phyloP scores from a whole-genome alignment of 148 eudicot genomes.

The Rhododendron molle region DNA sequence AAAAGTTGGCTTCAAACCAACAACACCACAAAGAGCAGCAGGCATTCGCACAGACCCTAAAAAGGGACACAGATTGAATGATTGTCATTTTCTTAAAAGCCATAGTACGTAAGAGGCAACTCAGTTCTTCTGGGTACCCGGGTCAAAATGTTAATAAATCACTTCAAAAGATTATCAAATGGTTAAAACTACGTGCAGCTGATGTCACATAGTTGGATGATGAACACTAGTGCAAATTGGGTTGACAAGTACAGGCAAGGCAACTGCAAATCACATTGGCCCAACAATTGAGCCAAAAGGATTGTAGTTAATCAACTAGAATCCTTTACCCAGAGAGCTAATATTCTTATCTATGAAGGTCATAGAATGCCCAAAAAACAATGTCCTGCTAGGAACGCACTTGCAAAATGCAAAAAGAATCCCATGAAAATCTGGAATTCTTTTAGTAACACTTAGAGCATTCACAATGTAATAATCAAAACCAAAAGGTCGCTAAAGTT shows the following conservation, averaged over 20 bases:
- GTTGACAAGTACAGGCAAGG: not conserved
- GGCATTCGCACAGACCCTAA: conserved; percentile 93
- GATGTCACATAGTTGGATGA: not conserved
- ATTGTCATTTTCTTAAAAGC: not conserved
- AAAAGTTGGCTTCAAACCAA: conserved; percentile 93
- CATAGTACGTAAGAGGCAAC: not conserved
- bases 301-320: not conserved
- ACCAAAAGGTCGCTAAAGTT: no score
- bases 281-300: not conserved
- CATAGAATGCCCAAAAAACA: not conserved
- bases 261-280: not conserved
- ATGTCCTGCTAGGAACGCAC: not conserved
- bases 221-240: not conserved
- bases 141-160: not conserved
- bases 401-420: not conserved
- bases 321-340: not conserved
- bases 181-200: not conserved
- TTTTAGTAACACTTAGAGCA: not conserved
- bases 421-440: not conserved
- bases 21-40: conserved; percentile 95
- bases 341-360: not conserved
- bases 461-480: no score
- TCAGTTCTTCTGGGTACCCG: not conserved
- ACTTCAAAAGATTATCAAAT: not conserved
- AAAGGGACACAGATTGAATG: conserved; percentile 2